Evolutionary conservation across 1,284 basidiomycete species (phyloP).

Genomic region (Trichosporon ovoides): DNA sequence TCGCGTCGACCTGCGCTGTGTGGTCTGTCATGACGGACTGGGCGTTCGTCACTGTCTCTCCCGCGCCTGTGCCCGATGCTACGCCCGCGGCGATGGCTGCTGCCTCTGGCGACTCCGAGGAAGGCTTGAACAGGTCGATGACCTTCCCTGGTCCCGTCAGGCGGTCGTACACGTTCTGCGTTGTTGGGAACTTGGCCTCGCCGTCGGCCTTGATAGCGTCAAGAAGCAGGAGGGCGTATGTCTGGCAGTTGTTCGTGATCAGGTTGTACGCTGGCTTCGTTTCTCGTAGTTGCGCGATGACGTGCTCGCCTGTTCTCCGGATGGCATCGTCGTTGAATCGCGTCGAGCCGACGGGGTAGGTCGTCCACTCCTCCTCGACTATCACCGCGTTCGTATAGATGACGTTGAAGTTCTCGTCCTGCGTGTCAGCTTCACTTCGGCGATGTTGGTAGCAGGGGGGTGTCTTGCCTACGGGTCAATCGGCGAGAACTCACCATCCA

Average conservation of each 20-base stretch:
- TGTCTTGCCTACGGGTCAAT: too few species aligned
- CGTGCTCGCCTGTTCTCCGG: constrained; percentile 11
- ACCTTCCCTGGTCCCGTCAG: constrained; percentile 14
- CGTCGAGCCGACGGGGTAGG: constrained; percentile 14
- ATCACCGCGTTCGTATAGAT: constrained; percentile 18
- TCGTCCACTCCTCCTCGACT: constrained; percentile 14
- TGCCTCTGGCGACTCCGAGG: not conserved
- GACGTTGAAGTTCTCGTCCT: constrained; percentile 23
- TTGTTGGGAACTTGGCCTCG: constrained; percentile 14
- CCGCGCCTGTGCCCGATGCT: not conserved
- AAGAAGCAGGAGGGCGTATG: constrained; percentile 17
- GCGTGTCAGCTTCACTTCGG: constrained; percentile 10
- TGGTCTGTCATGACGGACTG: constrained; percentile 7
- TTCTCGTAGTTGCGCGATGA: constrained; percentile 12
- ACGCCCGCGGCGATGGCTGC: too few species aligned
- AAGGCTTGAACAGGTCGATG: constrained; percentile 13
- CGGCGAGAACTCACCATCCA: constrained; percentile 27
- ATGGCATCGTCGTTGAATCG: constrained; percentile 22
- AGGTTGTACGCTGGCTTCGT: constrained; percentile 15
- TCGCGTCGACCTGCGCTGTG: constrained; percentile 10
- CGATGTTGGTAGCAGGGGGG: too few species aligned
- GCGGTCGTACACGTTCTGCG: constrained; percentile 10
- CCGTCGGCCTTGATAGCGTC: constrained; percentile 19
- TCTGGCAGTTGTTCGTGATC: constrained; percentile 23
- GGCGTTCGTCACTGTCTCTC: constrained; percentile 6